Evolutionary conservation across 768 basidiomycete genomes (phyloP), one percentile per base, ranked within the genome.

Genomic region (Psilocybe cubensis): DNA sequence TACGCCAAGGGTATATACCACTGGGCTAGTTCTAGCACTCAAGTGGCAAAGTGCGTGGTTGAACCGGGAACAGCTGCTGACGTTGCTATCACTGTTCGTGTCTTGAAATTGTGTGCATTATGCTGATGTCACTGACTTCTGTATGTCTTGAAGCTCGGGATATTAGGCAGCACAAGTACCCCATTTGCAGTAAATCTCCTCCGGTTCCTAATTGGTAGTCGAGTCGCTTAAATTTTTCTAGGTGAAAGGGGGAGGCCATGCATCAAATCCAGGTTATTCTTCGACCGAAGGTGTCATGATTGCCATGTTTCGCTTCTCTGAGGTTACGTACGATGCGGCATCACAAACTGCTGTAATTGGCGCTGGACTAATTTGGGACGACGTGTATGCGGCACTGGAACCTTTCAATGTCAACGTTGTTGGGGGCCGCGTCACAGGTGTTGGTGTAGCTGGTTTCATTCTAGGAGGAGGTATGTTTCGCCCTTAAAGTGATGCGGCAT

Each of bases 211-310:
- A 11, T 44, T 29, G 27, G 8, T 50, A 12, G 4, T 31, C 4
- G 24, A 23, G 25, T 14, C 20, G 42, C 27, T 43, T 14, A 43
- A 10, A 24, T 33, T 2, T 52, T 60, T 28, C 9, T 43, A 85
- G 85, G 78, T 87, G 52, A 88, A 85, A 66, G 80, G 85, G n/a
- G 86, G 83, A 14, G 86, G 86, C 0, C 86, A 88, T 66, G 57
- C 80, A 0, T 62, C 76, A 2, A 86, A 85, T 62, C 79, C 75
- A 0, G 79, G 79, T 1, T 86, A 86, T 57, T 84, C 84, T 0
- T 87, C 87, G 0, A 87, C 86, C 0, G 58, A 66, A 1, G 86
- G 85, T 28, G 78, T 88, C 11, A 84, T 83, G 12, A 86, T 88
- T 7, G 69, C 81, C 7, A 80, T 87, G 83, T 66, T 58, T 35